Evolutionary conservation across 1,139 yeast genomes (phyloP).

Genomic region (Oligophagozyma castellii): DNA sequence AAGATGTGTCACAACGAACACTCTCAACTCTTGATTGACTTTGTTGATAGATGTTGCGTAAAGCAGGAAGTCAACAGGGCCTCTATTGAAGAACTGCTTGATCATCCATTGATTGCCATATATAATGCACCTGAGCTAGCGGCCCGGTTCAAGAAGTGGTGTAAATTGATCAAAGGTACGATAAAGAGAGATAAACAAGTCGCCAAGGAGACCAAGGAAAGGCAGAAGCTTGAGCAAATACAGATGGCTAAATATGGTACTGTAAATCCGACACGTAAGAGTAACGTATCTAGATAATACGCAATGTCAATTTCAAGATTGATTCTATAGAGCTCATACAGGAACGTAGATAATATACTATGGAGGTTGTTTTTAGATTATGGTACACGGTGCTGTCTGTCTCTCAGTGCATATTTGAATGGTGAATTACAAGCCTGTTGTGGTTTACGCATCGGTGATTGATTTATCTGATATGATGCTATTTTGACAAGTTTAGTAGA

Average conservation of each 20-base stretch:
- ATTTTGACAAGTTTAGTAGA: no score
- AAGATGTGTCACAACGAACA: constrained; percentile 11
- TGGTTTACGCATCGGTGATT: no score
- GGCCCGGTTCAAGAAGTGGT: constrained; percentile 23
- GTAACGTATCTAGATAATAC: no score
- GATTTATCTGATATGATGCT: no score
- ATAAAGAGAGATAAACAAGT: constrained; percentile 21
- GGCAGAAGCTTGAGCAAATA: constrained; percentile 17
- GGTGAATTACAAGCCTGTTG: no score
- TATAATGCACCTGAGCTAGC: constrained; percentile 13
- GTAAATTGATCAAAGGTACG: constrained; percentile 19
- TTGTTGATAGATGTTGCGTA: constrained; percentile 52
- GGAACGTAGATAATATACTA: no score
- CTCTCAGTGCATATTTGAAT: no score
- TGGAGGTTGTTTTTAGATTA: no score
- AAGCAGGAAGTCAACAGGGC: constrained; percentile 53
- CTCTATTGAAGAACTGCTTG: constrained; percentile 44
- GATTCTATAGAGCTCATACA: no score
- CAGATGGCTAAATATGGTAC: constrained; percentile 5
- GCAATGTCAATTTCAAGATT: no score
- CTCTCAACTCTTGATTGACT: constrained; percentile 49
- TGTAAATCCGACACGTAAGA: not conserved
- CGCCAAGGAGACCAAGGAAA: constrained; percentile 19
- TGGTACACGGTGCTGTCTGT: no score
- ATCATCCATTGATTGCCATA: constrained; percentile 21